These are phyloP conservation scores for Hypsizygus ulmarius DNA, from an alignment of 1,284 basidiomycete genomes.

Conservation along the genomic window DNA sequence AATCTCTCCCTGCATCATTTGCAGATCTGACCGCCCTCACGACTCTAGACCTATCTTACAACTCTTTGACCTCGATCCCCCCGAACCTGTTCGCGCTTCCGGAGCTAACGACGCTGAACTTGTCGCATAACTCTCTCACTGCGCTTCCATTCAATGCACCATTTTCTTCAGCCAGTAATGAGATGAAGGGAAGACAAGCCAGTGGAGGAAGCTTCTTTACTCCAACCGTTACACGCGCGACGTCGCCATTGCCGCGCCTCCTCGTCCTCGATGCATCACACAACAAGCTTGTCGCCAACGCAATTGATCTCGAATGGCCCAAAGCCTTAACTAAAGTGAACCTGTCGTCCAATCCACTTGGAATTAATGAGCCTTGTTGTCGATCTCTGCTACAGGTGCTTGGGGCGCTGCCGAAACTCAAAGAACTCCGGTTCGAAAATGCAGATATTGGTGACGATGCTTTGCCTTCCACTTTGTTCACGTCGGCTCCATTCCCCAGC, in stretches of 20 bases:
- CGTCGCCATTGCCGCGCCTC: slow-evolving; percentile 61
- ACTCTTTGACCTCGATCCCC: slow-evolving; percentile 60
- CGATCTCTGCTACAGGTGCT: slow-evolving; percentile 46
- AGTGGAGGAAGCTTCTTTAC: slow-evolving; percentile 59
- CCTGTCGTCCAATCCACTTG: slow-evolving; percentile 55
- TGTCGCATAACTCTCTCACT: slow-evolving; percentile 67
- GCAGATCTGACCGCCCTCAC: slow-evolving; percentile 63
- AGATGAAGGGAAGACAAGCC: slow-evolving; percentile 27
- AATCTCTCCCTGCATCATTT: slow-evolving; percentile 57
- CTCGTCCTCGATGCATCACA: slow-evolving; percentile 56
- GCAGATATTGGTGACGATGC: slow-evolving; percentile 59
- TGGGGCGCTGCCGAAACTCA: slow-evolving; percentile 48
- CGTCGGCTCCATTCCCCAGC: slow-evolving; percentile 41
- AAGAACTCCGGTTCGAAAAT: slow-evolving; percentile 54
- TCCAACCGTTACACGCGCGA: slow-evolving; percentile 57
- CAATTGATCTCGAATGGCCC: slow-evolving; percentile 56
- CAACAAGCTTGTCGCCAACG: slow-evolving; percentile 55
- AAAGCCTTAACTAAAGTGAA: slow-evolving; percentile 45
- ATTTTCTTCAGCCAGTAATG: slow-evolving; percentile 36
- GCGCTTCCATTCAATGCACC: slow-evolving; percentile 61
- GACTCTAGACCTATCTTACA: slow-evolving; percentile 68
- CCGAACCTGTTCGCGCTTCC: slow-evolving; percentile 65
- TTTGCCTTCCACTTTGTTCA: slow-evolving; percentile 47
- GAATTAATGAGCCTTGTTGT: slow-evolving; percentile 29
- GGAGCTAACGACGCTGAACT: slow-evolving; percentile 58